phyloP scores from a whole-genome alignment of 495 filamentous ascomycete genomes.

The Pyronema domesticum region DNA sequence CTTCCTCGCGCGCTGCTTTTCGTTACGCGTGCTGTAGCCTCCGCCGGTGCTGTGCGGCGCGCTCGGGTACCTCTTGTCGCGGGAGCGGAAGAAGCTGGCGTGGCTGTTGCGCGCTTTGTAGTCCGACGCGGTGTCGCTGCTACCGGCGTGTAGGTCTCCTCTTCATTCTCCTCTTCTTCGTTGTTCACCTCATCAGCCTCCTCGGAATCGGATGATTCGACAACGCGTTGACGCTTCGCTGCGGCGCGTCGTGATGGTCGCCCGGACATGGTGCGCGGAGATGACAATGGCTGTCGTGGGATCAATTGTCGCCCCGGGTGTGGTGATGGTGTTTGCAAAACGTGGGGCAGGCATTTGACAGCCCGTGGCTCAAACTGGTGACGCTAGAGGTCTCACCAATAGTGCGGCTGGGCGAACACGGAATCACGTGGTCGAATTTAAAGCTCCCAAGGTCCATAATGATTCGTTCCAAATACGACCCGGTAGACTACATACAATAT shows the following conservation, averaged over 20 bases:
- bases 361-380: neutral
- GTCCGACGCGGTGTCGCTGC: conserved; percentile 32
- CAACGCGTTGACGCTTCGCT: conserved; percentile 45
- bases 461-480: no score
- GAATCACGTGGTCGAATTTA: neutral
- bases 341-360: neutral
- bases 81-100: conserved; percentile 20
- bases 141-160: conserved; percentile 65
- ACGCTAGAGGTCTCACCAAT: neutral
- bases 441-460: no score
- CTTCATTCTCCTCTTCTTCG: conserved; percentile 44
- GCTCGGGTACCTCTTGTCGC: conserved; percentile 14
- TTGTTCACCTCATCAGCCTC: conserved; percentile 33
- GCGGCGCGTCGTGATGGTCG: conserved; percentile 61
- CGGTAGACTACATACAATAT: no score
- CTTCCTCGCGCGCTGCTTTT: neutral
- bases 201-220: conserved; percentile 60
- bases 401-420: neutral
- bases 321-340: neutral
- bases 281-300: neutral
- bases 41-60: conserved; percentile 9
- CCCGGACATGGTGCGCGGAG: conserved; percentile 12
- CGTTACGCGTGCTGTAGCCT: neutral
- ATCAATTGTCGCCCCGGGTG: neutral
- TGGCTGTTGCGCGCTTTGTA: conserved; percentile 39